Base-by-base conservation (phyloP, 805 yeast species). In the Suhomyces emberorum region DNA sequence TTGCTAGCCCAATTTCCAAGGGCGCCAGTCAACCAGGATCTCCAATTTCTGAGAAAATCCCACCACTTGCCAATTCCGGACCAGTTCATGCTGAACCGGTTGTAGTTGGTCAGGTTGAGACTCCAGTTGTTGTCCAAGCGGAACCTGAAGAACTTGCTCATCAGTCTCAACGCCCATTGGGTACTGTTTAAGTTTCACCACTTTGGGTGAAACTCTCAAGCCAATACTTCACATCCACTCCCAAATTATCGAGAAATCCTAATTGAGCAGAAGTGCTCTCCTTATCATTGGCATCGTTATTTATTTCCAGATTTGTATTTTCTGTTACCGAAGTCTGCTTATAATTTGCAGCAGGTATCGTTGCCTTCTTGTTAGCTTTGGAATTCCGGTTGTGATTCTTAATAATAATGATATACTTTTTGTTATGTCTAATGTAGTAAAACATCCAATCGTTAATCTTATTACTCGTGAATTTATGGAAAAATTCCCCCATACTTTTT, bases 191-290 rank as follows among this genome's bases (percentile, higher is more conserved):
- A 16, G 46, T 38, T 15, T 47, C 52, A 0, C 55, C 61, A 18
- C 44, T 46, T 8, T 41, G 28, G 14, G 41, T 47, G 26, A 59
- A 53, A 1, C 52, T 51, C n/a, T 57, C 67, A 9, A 68, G 54
- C 73, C 73, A 68, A 4, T 48, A 41, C 43, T 57, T 61, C 9
- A 68, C 70, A 42, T 68, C 72, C 16, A 63, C 69, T 2, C 72
- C 70, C 22, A 68, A 47, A 41, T 57, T 68, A 12, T 66, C 72
- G 14, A 68, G 40, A 37, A 68, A 63, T 19, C 69, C 70, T 9
- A 65, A 49, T 18, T 55, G 47, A 8, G 61, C 56, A 35, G 57
- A 57, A 11, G 54, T 62, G n/a, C 47, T 46, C 7, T 57, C 54
- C n/a, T 55, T 53, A 24, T 52, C 56, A n/a, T n/a, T n/a, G n/a